Conservation (phyloP, 2,329 filamentous ascomycete genomes). For the Catunica adiposa region DNA sequence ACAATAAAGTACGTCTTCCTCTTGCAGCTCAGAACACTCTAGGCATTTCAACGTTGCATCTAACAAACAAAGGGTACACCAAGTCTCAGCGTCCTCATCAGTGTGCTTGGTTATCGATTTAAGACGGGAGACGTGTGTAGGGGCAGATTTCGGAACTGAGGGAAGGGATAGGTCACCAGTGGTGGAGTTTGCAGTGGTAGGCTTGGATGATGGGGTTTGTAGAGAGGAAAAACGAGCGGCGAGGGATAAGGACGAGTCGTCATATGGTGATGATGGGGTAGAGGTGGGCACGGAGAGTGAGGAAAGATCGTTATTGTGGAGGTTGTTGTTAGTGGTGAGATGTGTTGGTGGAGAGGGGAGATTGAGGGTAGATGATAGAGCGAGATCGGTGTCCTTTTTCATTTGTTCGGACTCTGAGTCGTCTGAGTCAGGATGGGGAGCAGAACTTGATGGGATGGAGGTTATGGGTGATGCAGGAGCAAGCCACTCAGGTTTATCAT, state of each 20-base stretch:
- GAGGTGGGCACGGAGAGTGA: constrained; percentile 19
- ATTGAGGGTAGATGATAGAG: constrained; percentile 23
- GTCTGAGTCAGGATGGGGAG: constrained; percentile 18
- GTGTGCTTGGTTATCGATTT: constrained; percentile 31
- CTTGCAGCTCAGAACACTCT: constrained; percentile 47
- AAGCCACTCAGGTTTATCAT: constrained; percentile 19
- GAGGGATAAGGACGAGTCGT: constrained; percentile 22
- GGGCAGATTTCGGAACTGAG: constrained; percentile 33
- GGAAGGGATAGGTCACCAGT: constrained; percentile 17
- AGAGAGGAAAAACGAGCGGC: constrained; percentile 37
- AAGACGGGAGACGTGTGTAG: constrained; percentile 27
- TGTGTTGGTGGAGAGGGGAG: not conserved
- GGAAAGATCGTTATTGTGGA: not conserved
- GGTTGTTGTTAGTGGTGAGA: not conserved
- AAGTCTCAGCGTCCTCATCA: constrained; percentile 56
- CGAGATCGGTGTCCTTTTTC: constrained; percentile 27
- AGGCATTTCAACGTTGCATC: constrained; percentile 57
- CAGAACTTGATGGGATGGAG: not conserved
- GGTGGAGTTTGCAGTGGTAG: constrained; percentile 15
- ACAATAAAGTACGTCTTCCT: constrained; percentile 43
- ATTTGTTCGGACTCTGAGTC: constrained; percentile 37
- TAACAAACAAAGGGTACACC: constrained; percentile 71
- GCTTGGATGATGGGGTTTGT: constrained; percentile 21
- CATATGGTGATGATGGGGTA: constrained; percentile 22
- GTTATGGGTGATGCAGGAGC: not conserved